Conservation (phyloP, 1,284 basidiomycete species). For the Leccinum laetum region DNA sequence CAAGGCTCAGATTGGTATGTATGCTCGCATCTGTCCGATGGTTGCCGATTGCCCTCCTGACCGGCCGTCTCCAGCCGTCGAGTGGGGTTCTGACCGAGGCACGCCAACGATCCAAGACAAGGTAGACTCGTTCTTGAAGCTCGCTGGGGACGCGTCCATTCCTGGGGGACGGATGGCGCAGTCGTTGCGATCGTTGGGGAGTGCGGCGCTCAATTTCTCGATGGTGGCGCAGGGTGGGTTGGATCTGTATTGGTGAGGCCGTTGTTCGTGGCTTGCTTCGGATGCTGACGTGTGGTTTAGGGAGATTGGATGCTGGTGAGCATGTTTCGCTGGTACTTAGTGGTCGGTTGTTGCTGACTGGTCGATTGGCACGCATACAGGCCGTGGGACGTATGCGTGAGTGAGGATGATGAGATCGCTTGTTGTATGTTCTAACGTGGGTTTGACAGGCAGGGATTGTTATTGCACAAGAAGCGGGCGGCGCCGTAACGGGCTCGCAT, state of each 20-base stretch:
- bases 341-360: slow-evolving; percentile 7
- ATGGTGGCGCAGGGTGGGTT: slow-evolving; percentile 84
- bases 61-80: slow-evolving; percentile 57
- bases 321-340: background rate
- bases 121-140: slow-evolving; percentile 67
- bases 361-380: slow-evolving; percentile 1
- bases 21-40: background rate
- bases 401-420: slow-evolving; percentile 20
- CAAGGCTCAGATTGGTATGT: slow-evolving; percentile 71
- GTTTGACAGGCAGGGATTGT: slow-evolving; percentile 76
- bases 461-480: slow-evolving; percentile 90
- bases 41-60: background rate
- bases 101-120: slow-evolving; percentile 63
- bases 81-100: slow-evolving; percentile 90
- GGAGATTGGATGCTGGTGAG: slow-evolving; percentile 88
- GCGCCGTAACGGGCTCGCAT: slow-evolving; percentile 73
- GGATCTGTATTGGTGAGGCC: slow-evolving; percentile 77
- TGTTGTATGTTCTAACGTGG: background rate
- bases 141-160: slow-evolving; percentile 77
- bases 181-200: slow-evolving; percentile 81
- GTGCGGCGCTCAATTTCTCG: slow-evolving; percentile 87
- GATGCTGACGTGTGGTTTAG: slow-evolving; percentile 37
- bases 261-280: background rate
- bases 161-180: slow-evolving; percentile 86
- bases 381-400: slow-evolving; percentile 88